Evolutionary conservation across 768 basidiomycete genomes (phyloP), one percentile per base, ranked within the genome.

Genomic region (Mycena rebaudengoi): DNA sequence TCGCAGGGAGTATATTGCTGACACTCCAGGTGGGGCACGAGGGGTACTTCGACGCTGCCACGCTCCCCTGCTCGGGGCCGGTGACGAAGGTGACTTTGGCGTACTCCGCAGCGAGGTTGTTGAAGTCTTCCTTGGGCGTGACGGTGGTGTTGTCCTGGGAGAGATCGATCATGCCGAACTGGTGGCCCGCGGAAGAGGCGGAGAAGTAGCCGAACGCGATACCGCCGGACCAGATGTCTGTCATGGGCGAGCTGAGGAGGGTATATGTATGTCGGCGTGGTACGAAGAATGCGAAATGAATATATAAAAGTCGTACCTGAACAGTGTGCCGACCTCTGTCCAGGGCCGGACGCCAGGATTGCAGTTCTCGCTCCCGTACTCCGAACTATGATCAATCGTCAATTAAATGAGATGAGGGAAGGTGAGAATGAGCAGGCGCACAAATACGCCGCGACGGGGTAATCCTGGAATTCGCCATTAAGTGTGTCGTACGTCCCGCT

Each of bases 201-300:
- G 92, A 91, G 86, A 97, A 96, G 76, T 96, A 97, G 49, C 89
- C 90, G 76, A 94, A 95, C 4, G 95, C 95, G 54, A 97, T 68
- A 52, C 93, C 95, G 64, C 96, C 96, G 30, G 92, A 95, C 89
- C 91, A 97, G 50, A 91, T 88, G 57, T 88, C 76, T 20, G 88
- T 84, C 86, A 96, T 93, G 7, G 90, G 76, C 12, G 84, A 73
- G 62, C 90, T 85, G 74, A 93, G 92, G 26, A 97, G 82, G 26
- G 90, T 86, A n/a, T n/a, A n/a, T n/a, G n/a, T n/a, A n/a, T n/a
- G n/a, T n/a, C n/a, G n/a, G n/a, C n/a, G n/a, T n/a, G n/a, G n/a
- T n/a, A n/a, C n/a, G n/a, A n/a, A n/a, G n/a, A n/a, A n/a, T n/a
- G n/a, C n/a, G n/a, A n/a, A n/a, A n/a, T n/a, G n/a, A n/a, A n/a